Evolutionary conservation across 257 asterid genomes (phyloP), one percentile per base, ranked within the genome.

Genomic region (Misopates orontium): DNA sequence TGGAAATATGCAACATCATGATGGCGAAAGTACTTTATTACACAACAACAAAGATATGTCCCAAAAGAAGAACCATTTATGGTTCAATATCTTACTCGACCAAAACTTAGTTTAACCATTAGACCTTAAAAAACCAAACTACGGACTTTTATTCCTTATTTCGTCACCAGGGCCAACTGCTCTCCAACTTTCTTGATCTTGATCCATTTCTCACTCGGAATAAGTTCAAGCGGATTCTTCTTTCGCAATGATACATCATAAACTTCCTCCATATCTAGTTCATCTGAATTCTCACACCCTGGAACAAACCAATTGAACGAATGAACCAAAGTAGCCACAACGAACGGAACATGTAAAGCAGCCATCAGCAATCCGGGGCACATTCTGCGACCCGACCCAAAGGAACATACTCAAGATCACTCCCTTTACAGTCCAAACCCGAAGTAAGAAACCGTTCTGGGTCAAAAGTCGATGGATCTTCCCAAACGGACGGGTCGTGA

Each of bases 341-440:
- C 13, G 19, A 14, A 62, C 9, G 70, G 64, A 24, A 70, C 51
- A 12, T 3, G 47, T 40, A 52, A 25, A 18, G 69, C 40, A 22
- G 56, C 75, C 62, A 70, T 61, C 8, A 63, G 69, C 49, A 41
- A 10, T 41, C 58, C 70, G 4, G 75, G 75, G 48, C 70, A 70
- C 49, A 54, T 62, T 28, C 75, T 70, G 9, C 64, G 31, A 1
- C 75, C 75, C 1, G 64, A 41, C 13, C 75, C 64, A 28, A 70
- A 62, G 75, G 75, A 1, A 62, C 6, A 13, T 16, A 70, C 19
- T 70, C 69, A 44, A 62, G 62, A 65, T 62, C 39, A 5, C 53
- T 51, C 25, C 64, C 75, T n/a, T 60, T 70, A 21, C 7, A 28
- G 7, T 28, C 36, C 7, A 28, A 28, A 28, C 36, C 36, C 36